Base-by-base conservation (phyloP, 139 green algal genomes). In the Marvania coccoides region DNA sequence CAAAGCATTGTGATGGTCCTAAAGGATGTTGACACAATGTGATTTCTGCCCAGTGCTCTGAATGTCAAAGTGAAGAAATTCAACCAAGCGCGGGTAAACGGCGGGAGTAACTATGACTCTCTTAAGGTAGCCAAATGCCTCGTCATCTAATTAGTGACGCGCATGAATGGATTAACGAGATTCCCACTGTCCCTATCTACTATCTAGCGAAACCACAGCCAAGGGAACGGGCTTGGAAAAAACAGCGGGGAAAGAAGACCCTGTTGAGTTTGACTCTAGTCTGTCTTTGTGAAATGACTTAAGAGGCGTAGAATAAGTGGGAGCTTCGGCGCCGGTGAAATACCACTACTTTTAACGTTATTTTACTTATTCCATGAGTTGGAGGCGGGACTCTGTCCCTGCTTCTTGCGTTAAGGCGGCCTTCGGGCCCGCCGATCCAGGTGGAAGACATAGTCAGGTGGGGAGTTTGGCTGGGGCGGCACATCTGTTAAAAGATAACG, bases 61-160 rank as follows among this genome's bases (percentile, higher is more conserved):
- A 93, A 93, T 93, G 77, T 94, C 85, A 95, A 94, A 91, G 87
- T 93, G 88, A 92, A 92, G 87, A 93, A 89, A 93, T 93, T 90
- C 88, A 93, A 91, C 84, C 87, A 95, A 95, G 88, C 87, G 87
- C 84, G 86, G 87, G 84, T 92, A 91, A 92, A 92, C 87, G 87
- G 87, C 85, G 85, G 87, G 87, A 91, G 85, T 92, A 87, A 91
- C 85, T 91, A 89, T 89, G 82, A 89, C 85, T 91, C 84, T 88
- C 84, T 88, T 89, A 87, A 80, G 74, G 74, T 73, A 77, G 74
- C 63, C 83, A 85, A 89, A 85, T 85, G 82, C 82, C 77, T 87
- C 82, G 80, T 83, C 79, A 86, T 87, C 73, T 80, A 84, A 81
- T 80, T 77, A 79, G 74, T 83, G 78, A 81, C 78, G 71, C 64